Base-by-base conservation (phyloP, 2,329 filamentous ascomycete genomes). In the Capronia epimyces region DNA sequence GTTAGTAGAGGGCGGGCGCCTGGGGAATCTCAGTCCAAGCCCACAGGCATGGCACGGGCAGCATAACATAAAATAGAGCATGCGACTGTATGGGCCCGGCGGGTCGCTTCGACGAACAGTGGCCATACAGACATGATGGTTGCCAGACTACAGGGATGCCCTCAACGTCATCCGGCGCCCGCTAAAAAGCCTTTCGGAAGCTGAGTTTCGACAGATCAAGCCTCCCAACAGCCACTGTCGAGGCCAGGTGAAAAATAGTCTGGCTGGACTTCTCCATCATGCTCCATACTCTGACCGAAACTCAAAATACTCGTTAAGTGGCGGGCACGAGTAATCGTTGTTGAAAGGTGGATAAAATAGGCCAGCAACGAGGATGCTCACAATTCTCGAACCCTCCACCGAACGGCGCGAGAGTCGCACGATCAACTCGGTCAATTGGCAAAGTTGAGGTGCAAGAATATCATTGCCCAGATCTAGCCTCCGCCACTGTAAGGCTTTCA, bases 121-220 rank as follows among this genome's bases (percentile, higher is more conserved):
- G 41, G 20, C 43, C 29, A 45, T 51, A 40, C 45, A 45, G 15
- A 27, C 45, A 29, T 27, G 39, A 36, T 41, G 36, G 22, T 29
- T 41, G 16, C 42, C 31, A 43, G 43, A 15, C 46, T 37, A 12
- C 46, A 39, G 31, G 44, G 31, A 43, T 50, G 32, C 37, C 32
- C n/a, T 21, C 24, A 53, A 53, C 54, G 54, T 56, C 50, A 53
- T 53, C 32, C 50, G 44, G 44, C 48, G 24, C 40, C 44, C 41
- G 40, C 47, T 43, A 42, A 36, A 36, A 39, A 40, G 47, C 43
- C 31, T 53, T 46, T 52, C 53, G 46, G 53, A 49, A 41, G 37
- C 48, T 50, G 32, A 42, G 50, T 46, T 29, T 32, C 37, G 34
- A 49, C 34, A 36, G 25, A 41, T 24, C 42, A 45, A 48, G n/a